phyloP scores from a whole-genome alignment of 257 asterid genomes.

The Euphrasia confusa region DNA sequence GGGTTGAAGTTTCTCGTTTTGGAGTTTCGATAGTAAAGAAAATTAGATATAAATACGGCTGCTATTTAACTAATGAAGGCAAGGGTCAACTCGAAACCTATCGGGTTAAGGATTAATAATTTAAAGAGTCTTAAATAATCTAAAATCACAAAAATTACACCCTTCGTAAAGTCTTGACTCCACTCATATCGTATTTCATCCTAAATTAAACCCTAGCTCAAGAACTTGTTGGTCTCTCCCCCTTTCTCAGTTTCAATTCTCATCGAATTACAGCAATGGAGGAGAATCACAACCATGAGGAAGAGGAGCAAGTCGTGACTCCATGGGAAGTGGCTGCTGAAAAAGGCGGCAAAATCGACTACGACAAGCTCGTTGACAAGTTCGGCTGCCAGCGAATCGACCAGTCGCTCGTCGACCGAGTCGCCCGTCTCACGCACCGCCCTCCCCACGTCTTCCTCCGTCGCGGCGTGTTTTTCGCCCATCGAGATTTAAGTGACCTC shows the following conservation, averaged over 20 bases:
- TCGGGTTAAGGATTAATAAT: too few relatives aligned
- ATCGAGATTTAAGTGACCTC: constrained; percentile 68
- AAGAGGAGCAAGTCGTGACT: constrained; percentile 62
- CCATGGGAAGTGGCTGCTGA: constrained; percentile 92
- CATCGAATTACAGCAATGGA: constrained; percentile 27
- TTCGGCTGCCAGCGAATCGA: constrained; percentile 94
- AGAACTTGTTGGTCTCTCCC: too few relatives aligned
- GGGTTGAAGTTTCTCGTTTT: too few relatives aligned
- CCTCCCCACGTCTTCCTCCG: constrained; percentile 93
- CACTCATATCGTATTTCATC: too few relatives aligned
- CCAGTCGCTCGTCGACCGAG: constrained; percentile 61
- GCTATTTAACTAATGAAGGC: too few relatives aligned
- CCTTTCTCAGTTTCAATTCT: background rate
- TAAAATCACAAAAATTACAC: too few relatives aligned
- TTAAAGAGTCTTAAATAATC: too few relatives aligned
- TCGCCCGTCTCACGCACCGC: constrained; percentile 64
- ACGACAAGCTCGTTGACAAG: constrained; percentile 78
- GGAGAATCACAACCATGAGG: constrained; percentile 31
- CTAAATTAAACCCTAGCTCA: too few relatives aligned
- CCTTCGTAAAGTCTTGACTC: too few relatives aligned
- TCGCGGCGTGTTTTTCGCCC: constrained; percentile 94
- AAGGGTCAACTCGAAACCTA: too few relatives aligned
- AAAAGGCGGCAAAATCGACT: constrained; percentile 85
- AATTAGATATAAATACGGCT: too few relatives aligned
- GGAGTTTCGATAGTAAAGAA: too few relatives aligned